Evolutionary conservation across 345 rosid species (phyloP), one percentile per base, ranked within the genome.

Genomic region (Citrus maxima): DNA sequence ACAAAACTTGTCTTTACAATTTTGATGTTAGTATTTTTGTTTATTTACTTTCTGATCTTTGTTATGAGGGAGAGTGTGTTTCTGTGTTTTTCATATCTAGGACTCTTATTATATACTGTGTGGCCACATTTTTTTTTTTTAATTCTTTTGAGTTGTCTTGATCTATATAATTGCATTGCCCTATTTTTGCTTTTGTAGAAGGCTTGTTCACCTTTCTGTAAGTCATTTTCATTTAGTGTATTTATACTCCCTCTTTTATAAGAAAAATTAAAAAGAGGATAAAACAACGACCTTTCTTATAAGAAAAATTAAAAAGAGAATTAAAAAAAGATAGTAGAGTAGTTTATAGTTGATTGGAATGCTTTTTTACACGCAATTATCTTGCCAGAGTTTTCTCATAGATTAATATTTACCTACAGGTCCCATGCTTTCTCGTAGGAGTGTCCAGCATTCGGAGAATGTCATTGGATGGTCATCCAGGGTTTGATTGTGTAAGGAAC

Each of bases 351-450:
- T 70, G 38, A 30, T n/a, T n/a, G 42, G 10, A 67, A 38, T 63
- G 40, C 28, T 25, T 24, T 61, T 30, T 77, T 37, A 32, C 9
- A n/a, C 18, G 61, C 56, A 61, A 61, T 40, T 40, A 40, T 80
- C 78, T 84, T 76, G 40, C 32, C 35, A 16, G 73, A 66, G 60
- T 75, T 79, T 76, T 67, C 56, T 51, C 61, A 70, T 65, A 6
- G 25, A 51, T 49, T 42, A 34, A 18, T 54, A 38, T 77, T 63
- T 54, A 24, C 60, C 63, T 86, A 77, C 89, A 95, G 98, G 85
- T 88, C 34, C 97, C 99, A 28, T 93, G 92, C 85, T 92, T 93
- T 84, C 72, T 95, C 85, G 80, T 92, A 81, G 89, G 94, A 91
- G 82, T 95, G 93, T 81, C 91, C 67, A 92, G 86, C 81, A 89